Conservation (phyloP, 2,329 filamentous ascomycete species). For the Cladosporium sphaerospermum region DNA sequence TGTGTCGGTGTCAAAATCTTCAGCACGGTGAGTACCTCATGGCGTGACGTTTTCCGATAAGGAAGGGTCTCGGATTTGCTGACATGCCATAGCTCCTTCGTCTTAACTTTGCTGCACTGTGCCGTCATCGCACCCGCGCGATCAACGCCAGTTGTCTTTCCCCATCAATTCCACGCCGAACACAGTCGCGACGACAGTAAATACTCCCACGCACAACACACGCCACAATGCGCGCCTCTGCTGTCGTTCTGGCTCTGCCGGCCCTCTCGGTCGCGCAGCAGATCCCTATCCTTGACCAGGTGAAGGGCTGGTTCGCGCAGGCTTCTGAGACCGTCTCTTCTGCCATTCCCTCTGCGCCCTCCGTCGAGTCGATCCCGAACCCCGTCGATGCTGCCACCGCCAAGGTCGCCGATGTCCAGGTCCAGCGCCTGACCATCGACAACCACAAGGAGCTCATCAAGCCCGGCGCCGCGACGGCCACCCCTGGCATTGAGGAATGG, state of each 20-base stretch:
- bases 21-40: slow-evolving; percentile 1
- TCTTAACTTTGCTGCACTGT: neutral
- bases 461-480: slow-evolving; percentile 53
- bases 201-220: neutral
- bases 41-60: neutral
- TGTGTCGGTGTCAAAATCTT: slow-evolving; percentile 1
- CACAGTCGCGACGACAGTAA: neutral
- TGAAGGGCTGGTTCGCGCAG: slow-evolving; percentile 49
- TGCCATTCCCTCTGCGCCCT: slow-evolving; percentile 39
- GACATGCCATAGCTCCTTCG: slow-evolving; percentile 7
- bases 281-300: slow-evolving; percentile 55
- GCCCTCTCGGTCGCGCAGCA: slow-evolving; percentile 50
- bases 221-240: slow-evolving; percentile 47
- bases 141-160: slow-evolving; percentile 9
- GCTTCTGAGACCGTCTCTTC: slow-evolving; percentile 52
- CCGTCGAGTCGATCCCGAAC: slow-evolving; percentile 34
- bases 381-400: slow-evolving; percentile 41
- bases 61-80: neutral
- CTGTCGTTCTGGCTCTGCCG: slow-evolving; percentile 47
- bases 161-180: neutral
- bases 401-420: slow-evolving; percentile 46
- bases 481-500: slow-evolving; percentile 63
- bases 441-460: slow-evolving; percentile 67
- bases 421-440: slow-evolving; percentile 57
- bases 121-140: neutral